Percentiles rank a stretch among this genome's conserved stretches.
Conservation (phyloP, 148 eudicot species). For the Nepenthes gracilis region DNA sequence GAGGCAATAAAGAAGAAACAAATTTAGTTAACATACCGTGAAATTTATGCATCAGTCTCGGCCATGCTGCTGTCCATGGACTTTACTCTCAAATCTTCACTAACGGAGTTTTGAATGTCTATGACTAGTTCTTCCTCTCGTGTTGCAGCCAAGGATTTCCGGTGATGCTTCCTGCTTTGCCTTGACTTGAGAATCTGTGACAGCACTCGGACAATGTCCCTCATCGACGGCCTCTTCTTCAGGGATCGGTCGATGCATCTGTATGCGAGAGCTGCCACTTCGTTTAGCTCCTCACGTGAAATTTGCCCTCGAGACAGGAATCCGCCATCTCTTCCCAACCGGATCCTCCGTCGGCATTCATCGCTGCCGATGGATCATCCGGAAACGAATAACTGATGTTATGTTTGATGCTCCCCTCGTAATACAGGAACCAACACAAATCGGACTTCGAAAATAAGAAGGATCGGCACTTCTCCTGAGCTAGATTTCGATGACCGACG, state of each 20-base stretch:
- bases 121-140: conserved; percentile 36
- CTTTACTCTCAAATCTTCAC: conserved; percentile 43
- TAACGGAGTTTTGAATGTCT: conserved; percentile 25
- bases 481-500: too few species aligned
- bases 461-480: too few species aligned
- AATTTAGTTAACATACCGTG: too few species aligned
- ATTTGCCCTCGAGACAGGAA: conserved; percentile 62
- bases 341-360: conserved; percentile 67
- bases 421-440: too few species aligned
- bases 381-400: neutral
- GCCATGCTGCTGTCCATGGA: conserved; percentile 45
- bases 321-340: conserved; percentile 95
- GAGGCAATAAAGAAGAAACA: too few species aligned
- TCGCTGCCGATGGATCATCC: conserved; percentile 56
- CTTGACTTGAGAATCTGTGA: conserved; percentile 47
- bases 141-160: conserved; percentile 31
- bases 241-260: conserved; percentile 55
- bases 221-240: conserved; percentile 73
- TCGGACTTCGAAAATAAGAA: too few species aligned
- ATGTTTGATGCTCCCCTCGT: too few species aligned
- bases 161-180: conserved; percentile 27
- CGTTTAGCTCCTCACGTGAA: conserved; percentile 60
- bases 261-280: conserved; percentile 75
- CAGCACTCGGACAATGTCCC: conserved; percentile 74
- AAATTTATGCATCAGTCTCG: too few species aligned